Evolutionary conservation across 805 yeast species (phyloP), one percentile per base, ranked within the genome.

Genomic region (Phaffomyces antillensis): DNA sequence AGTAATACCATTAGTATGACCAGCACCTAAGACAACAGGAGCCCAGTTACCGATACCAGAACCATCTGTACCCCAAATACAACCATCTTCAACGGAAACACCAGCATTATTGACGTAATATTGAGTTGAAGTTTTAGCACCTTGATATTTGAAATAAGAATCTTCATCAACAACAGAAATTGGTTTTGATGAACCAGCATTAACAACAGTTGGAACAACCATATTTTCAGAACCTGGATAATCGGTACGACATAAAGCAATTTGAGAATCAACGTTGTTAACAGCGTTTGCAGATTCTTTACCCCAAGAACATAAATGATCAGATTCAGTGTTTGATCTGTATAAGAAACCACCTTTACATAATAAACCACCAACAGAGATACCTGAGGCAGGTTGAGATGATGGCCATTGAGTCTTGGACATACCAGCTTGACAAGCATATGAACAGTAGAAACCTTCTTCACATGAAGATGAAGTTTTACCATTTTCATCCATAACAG

Each of bases 181-280:
- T 46, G 84, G 83, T 60, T 74, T 66, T 34, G 75, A 55, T 34
- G 71, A 58, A 58, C 96, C 96, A 48, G 83, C 85, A 31, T 64
- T 65, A 43, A 90, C 84, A 51, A 78, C 72, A 49, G 98, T 90
- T 65, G 99, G 98, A 51, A 91, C 76, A 55, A 83, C 95, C 98
- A 91, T 93, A 78, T 89, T 89, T 75, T 91, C 99, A 53, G 96
- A 83, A 72, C 99, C 99, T 62, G 99, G 99, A 79, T 91, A 91
- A 67, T 91, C 99, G 51, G 99, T 91, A 75, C 97, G 86, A 77
- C 99, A 93, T 60, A 93, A 70, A 48, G 98, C 91, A 58, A 91
- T 89, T 43, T 75, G 74, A 48, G 83, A 63, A 53, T 65, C 61
- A 47, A 86, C 68, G 56, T 85, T 72, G 58, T 80, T 78, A 47